Percentiles rank a stretch among this genome's conserved stretches.
Evolutionary conservation across 1,284 basidiomycete genomes (phyloP).

Genomic region (Cutaneotrichosporon dermatis): DNA sequence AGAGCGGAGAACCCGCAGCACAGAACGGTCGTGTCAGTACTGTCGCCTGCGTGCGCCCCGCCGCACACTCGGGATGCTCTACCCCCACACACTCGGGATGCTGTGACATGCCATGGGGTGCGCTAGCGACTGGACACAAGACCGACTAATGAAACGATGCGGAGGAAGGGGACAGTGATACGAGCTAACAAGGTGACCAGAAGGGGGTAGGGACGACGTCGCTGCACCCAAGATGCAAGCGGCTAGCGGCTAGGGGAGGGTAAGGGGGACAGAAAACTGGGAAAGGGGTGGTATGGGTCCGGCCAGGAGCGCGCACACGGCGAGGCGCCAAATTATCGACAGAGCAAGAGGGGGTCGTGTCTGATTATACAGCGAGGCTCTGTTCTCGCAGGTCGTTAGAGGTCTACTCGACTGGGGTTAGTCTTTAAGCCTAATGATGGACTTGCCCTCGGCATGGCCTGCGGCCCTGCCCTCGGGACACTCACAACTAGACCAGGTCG

Average conservation of each 20-base stretch:
- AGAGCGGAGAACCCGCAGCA: no score
- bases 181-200: no score
- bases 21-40: no score
- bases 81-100: not conserved
- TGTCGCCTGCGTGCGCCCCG: no score
- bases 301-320: not conserved
- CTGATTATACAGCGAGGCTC: not conserved
- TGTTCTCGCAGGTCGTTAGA: not conserved
- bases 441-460: not conserved
- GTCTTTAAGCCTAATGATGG: not conserved
- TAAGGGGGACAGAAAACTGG: not conserved
- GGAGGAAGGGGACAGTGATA: not conserved
- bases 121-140: not conserved
- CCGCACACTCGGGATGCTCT: no score
- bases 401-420: not conserved
- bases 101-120: constrained; percentile 1
- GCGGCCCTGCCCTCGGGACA: not conserved
- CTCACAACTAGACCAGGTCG: constrained; percentile 13
- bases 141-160: not conserved
- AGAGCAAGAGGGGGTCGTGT: not conserved
- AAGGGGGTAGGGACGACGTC: no score
- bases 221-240: no score
- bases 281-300: not conserved
- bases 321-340: not conserved
- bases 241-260: not conserved